Conservation (phyloP, 1,139 yeast genomes). For the Magnusiomyces sp. region DNA sequence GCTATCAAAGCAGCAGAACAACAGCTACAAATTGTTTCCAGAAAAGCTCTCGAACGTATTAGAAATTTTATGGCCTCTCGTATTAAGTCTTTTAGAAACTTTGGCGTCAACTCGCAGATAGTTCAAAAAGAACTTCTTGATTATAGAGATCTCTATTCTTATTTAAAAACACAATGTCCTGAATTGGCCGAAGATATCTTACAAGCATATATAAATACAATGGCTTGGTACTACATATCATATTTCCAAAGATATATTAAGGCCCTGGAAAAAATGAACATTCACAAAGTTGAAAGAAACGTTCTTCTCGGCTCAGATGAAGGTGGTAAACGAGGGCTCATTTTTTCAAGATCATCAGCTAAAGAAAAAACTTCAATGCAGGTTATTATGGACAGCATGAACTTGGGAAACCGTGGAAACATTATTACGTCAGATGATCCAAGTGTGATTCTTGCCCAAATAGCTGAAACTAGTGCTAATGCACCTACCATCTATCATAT, state of each 20-base stretch:
- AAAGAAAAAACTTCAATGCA: slow-evolving; percentile 13
- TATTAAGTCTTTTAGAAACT: slow-evolving; percentile 54
- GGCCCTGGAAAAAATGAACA: slow-evolving; percentile 57
- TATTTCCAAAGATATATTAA: slow-evolving; percentile 72
- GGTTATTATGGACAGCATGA: slow-evolving; percentile 40
- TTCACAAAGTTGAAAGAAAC: slow-evolving; percentile 45
- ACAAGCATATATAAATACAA: slow-evolving; percentile 75
- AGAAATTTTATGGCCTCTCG: slow-evolving; percentile 58
- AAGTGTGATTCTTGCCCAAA: slow-evolving; percentile 71
- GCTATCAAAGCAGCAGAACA: slow-evolving; percentile 31
- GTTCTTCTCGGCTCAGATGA: slow-evolving; percentile 42
- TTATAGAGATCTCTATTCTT: slow-evolving; percentile 52
- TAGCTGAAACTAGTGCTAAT: slow-evolving; percentile 68
- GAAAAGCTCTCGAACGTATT: slow-evolving; percentile 61
- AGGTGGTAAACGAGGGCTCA: slow-evolving; percentile 11
- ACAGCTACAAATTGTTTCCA: slow-evolving; percentile 37
- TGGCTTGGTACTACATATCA: slow-evolving; percentile 84
- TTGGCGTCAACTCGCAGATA: slow-evolving; percentile 50
- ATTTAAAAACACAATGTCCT: slow-evolving; percentile 46
- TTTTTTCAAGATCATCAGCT: slow-evolving; percentile 9
- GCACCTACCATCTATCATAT: slow-evolving; percentile 44
- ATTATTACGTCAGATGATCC: slow-evolving; percentile 47
- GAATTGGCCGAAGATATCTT: slow-evolving; percentile 69
- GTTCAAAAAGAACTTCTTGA: slow-evolving; percentile 61
- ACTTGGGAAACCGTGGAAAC: slow-evolving; percentile 49